Evolutionary conservation across 2,329 filamentous ascomycete species (phyloP).

Genomic region (Ophiostoma piceae): DNA sequence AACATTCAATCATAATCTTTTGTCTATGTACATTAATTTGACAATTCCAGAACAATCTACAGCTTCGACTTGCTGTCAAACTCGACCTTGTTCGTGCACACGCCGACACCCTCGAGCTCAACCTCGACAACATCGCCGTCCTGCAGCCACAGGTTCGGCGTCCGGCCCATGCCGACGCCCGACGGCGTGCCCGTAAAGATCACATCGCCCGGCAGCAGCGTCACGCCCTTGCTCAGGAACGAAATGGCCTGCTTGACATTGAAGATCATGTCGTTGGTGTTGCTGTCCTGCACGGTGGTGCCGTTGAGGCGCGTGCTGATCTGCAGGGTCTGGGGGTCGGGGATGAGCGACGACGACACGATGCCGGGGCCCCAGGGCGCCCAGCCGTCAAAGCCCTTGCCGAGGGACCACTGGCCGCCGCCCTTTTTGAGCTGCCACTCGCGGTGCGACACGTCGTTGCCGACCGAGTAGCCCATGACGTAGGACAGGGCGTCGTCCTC

Average conservation of each 20-base stretch:
- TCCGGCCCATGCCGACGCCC: slow-evolving; percentile 65
- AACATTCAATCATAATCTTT: background rate
- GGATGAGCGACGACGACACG: slow-evolving; percentile 47
- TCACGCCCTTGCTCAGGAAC: slow-evolving; percentile 57
- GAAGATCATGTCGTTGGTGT: slow-evolving; percentile 60
- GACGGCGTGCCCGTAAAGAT: slow-evolving; percentile 65
- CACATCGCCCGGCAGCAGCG: slow-evolving; percentile 57
- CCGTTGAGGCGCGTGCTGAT: slow-evolving; percentile 59
- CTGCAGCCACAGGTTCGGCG: slow-evolving; percentile 62
- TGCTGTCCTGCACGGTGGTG: slow-evolving; percentile 51
- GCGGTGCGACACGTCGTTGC: slow-evolving; percentile 75
- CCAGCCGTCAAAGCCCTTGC: slow-evolving; percentile 73
- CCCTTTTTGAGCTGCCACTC: slow-evolving; percentile 68
- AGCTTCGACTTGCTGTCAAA: slow-evolving; percentile 36
- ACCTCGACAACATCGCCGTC: slow-evolving; percentile 68
- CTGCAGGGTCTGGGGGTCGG: slow-evolving; percentile 51
- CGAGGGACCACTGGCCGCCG: slow-evolving; percentile 64
- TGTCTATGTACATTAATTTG: background rate
- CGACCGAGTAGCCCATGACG: slow-evolving; percentile 68
- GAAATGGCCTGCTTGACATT: slow-evolving; percentile 54
- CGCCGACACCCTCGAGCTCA: slow-evolving; percentile 59
- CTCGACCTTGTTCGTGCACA: slow-evolving; percentile 49
- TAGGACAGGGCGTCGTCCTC: slow-evolving; percentile 63
- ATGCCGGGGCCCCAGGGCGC: slow-evolving; percentile 69
- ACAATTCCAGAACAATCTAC: background rate